Evolutionary conservation across 2,329 filamentous ascomycete species (phyloP), one percentile per base, ranked within the genome.

Genomic region (Penicillium crustosum): DNA sequence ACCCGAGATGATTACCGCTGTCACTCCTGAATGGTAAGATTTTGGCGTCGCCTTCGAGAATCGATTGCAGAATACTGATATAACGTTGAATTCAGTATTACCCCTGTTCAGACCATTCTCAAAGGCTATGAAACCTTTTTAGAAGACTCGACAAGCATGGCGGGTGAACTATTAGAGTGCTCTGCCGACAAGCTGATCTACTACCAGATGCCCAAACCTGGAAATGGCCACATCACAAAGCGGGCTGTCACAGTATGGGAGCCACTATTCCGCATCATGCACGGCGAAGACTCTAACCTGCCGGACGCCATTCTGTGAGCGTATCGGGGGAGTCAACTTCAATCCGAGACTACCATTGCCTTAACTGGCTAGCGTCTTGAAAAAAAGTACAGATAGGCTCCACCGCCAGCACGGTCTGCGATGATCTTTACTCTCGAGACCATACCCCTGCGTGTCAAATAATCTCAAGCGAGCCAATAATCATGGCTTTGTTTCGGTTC

Each of bases 211-310:
- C 73, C 77, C 10, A 69, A 72, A 43, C 70, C 72, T 23, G 71
- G 70, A 17, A 81, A 82, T 60, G 79, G 79, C 0, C 62, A 52
- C 15, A 67, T 75, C 15, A 79, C 78, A 2, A 71, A 73, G 62
- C 70, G 78, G n/a, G 75, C 77, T 0, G 70, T 75, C 3, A 78
- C 77, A 0, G 78, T 82, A 2, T 82, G 79, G 77, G 80, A 82
- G 49, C 79, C 79, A 13, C 64, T 81, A 21, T 81, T 81, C 62
- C 73, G 74, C 55, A 73, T 73, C 61, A 68, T 78, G 55, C 79
- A 82, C 63, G 75, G 76, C 10, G 78, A 81, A 58, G 59, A 64
- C 13, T 80, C 77, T 9, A 68, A 64, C 0, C 67, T 81, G n/a
- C 69, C 74, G 6, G 75, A 75, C 57, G 73, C 78, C 15, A 72